Percentiles rank a stretch among this genome's conserved stretches.
phyloP scores from a whole-genome alignment of 306 rosid species.

The Prunus mira region DNA sequence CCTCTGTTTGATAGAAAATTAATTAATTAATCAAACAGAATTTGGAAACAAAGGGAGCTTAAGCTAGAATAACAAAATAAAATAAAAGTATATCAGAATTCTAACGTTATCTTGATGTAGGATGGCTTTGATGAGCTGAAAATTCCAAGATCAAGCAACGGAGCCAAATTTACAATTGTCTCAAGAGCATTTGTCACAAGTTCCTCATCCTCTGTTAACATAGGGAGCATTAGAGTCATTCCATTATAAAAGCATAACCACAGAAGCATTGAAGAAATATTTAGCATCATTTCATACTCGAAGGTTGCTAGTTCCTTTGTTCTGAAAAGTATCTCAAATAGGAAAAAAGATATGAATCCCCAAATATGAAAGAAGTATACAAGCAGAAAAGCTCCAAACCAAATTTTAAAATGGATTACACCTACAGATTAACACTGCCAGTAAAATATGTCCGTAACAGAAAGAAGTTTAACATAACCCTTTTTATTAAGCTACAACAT shows the following conservation, averaged over 20 bases:
- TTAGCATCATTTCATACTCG: not conserved
- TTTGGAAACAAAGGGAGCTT: conserved; percentile 7
- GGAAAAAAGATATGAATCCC: not conserved
- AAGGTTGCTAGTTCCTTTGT: not conserved
- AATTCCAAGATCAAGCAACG: conserved; percentile 82
- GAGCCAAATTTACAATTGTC: conserved; percentile 96
- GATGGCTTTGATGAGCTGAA: conserved; percentile 92
- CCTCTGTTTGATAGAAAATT: conserved; percentile 46
- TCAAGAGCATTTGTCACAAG: conserved; percentile 95
- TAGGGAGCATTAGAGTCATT: conserved; percentile 18
- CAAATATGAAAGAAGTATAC: not conserved
- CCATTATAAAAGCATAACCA: conserved; percentile 3
- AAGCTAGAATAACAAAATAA: not conserved
- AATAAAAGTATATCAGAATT: conserved; percentile 11
- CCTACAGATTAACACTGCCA: not conserved
- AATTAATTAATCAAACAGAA: conserved; percentile 24
- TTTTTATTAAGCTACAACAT: not conserved
- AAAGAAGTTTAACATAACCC: not conserved
- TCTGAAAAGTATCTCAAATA: not conserved
- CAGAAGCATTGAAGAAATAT: not conserved
- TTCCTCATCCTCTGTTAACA: conserved; percentile 89
- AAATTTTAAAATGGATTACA: not conserved
- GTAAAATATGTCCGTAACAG: not conserved
- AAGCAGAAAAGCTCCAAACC: not conserved
- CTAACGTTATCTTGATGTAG: conserved; percentile 92